Evolutionary conservation across 305 asterid genomes (phyloP).

Genomic region (Petunia hybrid): DNA sequence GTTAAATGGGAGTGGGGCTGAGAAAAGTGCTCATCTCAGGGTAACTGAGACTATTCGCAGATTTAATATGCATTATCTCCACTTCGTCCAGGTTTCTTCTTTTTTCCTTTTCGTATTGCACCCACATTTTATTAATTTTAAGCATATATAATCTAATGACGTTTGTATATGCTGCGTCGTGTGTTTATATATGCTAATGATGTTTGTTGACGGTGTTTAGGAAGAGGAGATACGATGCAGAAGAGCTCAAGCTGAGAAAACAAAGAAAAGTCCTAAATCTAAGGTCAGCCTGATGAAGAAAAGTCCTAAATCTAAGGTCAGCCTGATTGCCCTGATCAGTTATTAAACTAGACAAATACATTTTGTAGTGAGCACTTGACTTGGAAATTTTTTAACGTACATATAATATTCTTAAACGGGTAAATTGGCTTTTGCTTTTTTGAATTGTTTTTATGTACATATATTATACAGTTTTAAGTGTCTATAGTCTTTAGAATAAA

Average conservation of each 20-base stretch:
- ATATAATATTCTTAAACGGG: neutral
- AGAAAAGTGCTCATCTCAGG: constrained; percentile 37
- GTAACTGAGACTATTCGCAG: constrained; percentile 45
- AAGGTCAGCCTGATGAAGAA: constrained; percentile 44
- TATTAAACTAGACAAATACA: constrained; percentile 19
- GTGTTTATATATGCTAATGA: constrained; percentile 2
- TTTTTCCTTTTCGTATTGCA: constrained; percentile 8
- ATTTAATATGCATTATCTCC: constrained; percentile 49
- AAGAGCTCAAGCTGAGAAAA: constrained; percentile 38
- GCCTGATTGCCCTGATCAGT: neutral
- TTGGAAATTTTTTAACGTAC: neutral
- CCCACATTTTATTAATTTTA: neutral
- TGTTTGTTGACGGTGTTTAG: constrained; percentile 36
- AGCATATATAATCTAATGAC: neutral
- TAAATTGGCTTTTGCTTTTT: neutral
- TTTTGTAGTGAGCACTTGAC: neutral
- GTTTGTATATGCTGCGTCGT: neutral
- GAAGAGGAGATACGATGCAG: constrained; percentile 63
- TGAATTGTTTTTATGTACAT: neutral
- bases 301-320: constrained; percentile 51
- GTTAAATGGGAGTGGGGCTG: neutral
- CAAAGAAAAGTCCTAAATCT: constrained; percentile 38
- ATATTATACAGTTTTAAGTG: neutral
- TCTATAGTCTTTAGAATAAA: neutral
- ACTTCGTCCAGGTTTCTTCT: constrained; percentile 47